These are phyloP conservation scores for Butyriboletus appendiculatus DNA, from an alignment of 1,284 basidiomycete species.

Conservation along the genomic window DNA sequence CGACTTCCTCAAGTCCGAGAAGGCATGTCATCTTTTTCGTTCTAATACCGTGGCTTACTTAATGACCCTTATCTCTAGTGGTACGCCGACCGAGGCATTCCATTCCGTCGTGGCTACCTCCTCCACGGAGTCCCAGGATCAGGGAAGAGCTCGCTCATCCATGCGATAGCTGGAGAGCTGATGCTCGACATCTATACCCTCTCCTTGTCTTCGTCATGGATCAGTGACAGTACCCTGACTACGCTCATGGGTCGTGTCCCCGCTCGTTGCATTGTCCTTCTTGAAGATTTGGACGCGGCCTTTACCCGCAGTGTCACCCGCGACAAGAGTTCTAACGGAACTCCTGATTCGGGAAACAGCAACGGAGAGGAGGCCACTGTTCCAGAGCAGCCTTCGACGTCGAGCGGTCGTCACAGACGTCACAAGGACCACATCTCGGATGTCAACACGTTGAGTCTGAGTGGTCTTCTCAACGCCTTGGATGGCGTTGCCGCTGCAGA, in stretches of 20 bases:
- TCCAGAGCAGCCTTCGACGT: constrained; percentile 32
- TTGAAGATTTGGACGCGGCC: constrained; percentile 84
- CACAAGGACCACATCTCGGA: constrained; percentile 68
- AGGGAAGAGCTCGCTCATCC: constrained; percentile 81
- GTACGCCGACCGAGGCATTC: constrained; percentile 72
- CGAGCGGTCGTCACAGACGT: constrained; percentile 43
- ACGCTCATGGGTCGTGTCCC: constrained; percentile 82
- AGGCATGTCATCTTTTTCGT: constrained; percentile 43
- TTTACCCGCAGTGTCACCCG: constrained; percentile 73
- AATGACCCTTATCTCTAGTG: constrained; percentile 40
- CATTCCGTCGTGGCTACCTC: constrained; percentile 83
- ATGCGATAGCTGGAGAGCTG: constrained; percentile 80
- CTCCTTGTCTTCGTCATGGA: constrained; percentile 74
- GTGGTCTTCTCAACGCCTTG: constrained; percentile 79
- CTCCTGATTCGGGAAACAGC: constrained; percentile 41
- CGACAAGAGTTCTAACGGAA: constrained; percentile 50
- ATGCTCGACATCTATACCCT: constrained; percentile 81
- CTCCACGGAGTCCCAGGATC: constrained; percentile 80
- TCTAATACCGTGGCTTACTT: not conserved
- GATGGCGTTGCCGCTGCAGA: constrained; percentile 87
- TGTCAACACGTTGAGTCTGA: constrained; percentile 76
- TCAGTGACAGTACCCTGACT: constrained; percentile 75
- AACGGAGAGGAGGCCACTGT: constrained; percentile 37
- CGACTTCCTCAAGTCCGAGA: constrained; percentile 79
- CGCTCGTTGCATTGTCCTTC: constrained; percentile 76